A percentile compares a stretch with the other conserved stretches of the same genome.
Evolutionary conservation across 2,329 filamentous ascomycete genomes (phyloP).

Genomic region (Epichloe aotearoae): DNA sequence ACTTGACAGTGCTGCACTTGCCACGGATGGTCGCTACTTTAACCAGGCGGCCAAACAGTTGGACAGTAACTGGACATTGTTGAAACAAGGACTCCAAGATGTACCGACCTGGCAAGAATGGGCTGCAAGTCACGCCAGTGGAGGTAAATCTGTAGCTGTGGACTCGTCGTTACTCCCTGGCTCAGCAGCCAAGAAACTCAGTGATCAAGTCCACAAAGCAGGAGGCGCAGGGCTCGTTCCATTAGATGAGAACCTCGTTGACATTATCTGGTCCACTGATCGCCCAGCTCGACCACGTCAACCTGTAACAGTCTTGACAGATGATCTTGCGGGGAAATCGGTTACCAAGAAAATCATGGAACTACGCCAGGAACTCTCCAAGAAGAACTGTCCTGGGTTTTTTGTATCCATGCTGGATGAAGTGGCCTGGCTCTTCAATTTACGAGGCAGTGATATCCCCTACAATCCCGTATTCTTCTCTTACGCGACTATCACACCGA

Average conservation of each 20-base stretch:
- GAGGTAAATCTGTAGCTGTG: constrained; percentile 78
- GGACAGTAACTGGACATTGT: constrained; percentile 76
- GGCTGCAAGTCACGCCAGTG: constrained; percentile 74
- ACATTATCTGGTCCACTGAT: constrained; percentile 68
- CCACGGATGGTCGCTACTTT: constrained; percentile 95
- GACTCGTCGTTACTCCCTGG: constrained; percentile 78
- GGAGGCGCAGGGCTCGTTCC: constrained; percentile 66
- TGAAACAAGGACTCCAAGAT: constrained; percentile 88
- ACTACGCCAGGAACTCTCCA: constrained; percentile 79
- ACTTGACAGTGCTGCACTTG: constrained; percentile 71
- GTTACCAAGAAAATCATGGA: constrained; percentile 74
- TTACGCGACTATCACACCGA: constrained; percentile 76
- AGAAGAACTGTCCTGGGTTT: constrained; percentile 80
- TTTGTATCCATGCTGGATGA: constrained; percentile 93
- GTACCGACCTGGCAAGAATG: constrained; percentile 97
- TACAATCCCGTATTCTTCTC: constrained; percentile 99
- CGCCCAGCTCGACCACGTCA: constrained; percentile 66
- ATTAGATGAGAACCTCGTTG: constrained; percentile 74
- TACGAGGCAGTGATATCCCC: constrained; percentile 86
- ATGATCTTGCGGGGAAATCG: constrained; percentile 68
- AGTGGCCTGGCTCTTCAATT: constrained; percentile 96
- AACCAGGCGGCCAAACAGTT: constrained; percentile 89
- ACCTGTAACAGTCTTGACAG: constrained; percentile 55
- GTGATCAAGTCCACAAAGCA: constrained; percentile 75
- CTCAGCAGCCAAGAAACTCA: constrained; percentile 50